These are phyloP conservation scores for Chaetothyriales sp. DNA, from an alignment of 2,329 filamentous ascomycete species.

Conservation along the genomic window DNA sequence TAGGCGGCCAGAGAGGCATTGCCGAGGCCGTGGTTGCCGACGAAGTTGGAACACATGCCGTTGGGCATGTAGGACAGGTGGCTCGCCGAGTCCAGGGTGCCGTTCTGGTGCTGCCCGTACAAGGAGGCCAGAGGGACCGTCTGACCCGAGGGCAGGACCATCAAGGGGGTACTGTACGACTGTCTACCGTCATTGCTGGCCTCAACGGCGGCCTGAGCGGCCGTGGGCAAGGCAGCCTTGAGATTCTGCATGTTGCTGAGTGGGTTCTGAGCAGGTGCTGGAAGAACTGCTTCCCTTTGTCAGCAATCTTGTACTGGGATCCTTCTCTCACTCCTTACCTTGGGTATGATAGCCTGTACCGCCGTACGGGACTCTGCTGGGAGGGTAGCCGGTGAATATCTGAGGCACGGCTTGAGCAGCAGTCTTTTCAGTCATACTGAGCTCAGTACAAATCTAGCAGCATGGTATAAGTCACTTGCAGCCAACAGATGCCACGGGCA, in stretches of 20 bases:
- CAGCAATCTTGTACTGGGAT: not conserved
- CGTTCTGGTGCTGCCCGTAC: slow-evolving; percentile 12
- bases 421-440: slow-evolving; percentile 12
- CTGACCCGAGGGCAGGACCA: slow-evolving; percentile 18
- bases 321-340: slow-evolving; percentile 5
- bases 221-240: slow-evolving; percentile 14
- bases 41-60: slow-evolving; percentile 25
- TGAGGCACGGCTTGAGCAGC: slow-evolving; percentile 6
- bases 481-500: not conserved
- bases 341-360: slow-evolving; percentile 9
- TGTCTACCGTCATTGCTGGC: slow-evolving; percentile 9
- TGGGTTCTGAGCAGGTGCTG: slow-evolving; percentile 5
- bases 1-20: slow-evolving; percentile 23
- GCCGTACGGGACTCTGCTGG: slow-evolving; percentile 9
- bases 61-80: slow-evolving; percentile 25
- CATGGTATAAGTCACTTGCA: not conserved
- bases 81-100: slow-evolving; percentile 6
- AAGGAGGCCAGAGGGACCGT: slow-evolving; percentile 15
- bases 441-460: not conserved
- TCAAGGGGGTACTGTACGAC: slow-evolving; percentile 15
- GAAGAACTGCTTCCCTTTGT: not conserved
- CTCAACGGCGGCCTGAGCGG: slow-evolving; percentile 7
- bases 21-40: slow-evolving; percentile 22
- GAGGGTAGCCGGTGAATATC: slow-evolving; percentile 13
- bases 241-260: slow-evolving; percentile 16